Conservation (phyloP, 2,329 filamentous ascomycete species). For the Trichoderma hamatum region DNA sequence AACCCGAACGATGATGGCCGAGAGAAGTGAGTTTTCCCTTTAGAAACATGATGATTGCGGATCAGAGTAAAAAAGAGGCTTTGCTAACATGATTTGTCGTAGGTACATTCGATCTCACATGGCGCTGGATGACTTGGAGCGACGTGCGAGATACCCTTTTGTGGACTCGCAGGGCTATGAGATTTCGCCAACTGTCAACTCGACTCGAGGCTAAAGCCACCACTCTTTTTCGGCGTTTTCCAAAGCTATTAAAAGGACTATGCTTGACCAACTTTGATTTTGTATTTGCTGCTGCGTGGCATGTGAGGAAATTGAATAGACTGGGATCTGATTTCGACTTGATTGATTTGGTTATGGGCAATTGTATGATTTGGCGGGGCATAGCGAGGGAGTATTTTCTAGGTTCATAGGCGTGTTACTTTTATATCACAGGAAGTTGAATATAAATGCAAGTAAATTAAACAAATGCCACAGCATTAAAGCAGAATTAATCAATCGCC, state of each 20-base stretch:
- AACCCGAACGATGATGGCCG: conserved; percentile 72
- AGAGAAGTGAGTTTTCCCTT: conserved; percentile 56
- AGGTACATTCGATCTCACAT: conserved; percentile 87
- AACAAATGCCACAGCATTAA: background rate
- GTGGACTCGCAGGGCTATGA: conserved; percentile 60
- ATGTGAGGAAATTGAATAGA: background rate
- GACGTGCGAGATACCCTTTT: conserved; percentile 71
- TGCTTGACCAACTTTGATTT: no score
- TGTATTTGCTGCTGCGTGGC: background rate
- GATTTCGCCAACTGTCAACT: conserved; percentile 46
- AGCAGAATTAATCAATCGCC: no score
- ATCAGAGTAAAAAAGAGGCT: background rate
- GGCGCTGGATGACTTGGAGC: conserved; percentile 78
- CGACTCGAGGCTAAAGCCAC: conserved; percentile 35
- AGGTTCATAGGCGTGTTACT: background rate
- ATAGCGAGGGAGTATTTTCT: background rate
- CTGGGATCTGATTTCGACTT: background rate
- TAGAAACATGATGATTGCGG: background rate
- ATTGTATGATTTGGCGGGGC: background rate
- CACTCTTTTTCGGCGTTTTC: background rate
- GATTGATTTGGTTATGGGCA: background rate
- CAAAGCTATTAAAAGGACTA: no score
- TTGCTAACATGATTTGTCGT: conserved; percentile 37
- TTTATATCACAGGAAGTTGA: background rate
- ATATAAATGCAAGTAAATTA: background rate